Conservation (phyloP, 2,329 filamentous ascomycete species). For the Trichophyton verrucosum region DNA sequence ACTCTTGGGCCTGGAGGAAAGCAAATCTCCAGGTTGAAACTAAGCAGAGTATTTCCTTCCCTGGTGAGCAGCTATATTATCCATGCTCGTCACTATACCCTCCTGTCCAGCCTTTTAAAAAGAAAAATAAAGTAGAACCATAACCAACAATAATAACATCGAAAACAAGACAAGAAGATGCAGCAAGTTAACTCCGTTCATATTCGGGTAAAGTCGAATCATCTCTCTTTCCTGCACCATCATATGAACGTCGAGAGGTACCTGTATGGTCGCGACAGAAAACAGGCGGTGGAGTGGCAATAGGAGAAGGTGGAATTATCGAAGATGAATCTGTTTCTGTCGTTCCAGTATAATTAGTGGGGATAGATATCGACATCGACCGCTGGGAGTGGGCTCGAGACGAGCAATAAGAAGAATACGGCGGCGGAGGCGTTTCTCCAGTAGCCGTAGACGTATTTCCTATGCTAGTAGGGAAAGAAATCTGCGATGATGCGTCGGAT, state of each 20-base stretch:
- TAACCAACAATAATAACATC: neutral
- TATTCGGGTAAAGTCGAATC: neutral
- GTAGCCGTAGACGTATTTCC: conserved; percentile 35
- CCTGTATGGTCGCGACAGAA: conserved; percentile 13
- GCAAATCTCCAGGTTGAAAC: neutral
- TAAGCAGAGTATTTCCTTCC: neutral
- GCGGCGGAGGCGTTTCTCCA: conserved; percentile 31
- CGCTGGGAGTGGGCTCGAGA: conserved; percentile 21
- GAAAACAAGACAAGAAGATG: neutral
- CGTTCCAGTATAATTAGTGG: conserved; percentile 14
- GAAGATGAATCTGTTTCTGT: conserved; percentile 6
- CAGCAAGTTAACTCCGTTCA: neutral
- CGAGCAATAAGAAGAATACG: conserved; percentile 26
- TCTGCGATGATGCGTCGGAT: conserved; percentile 29
- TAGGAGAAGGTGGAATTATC: conserved; percentile 9
- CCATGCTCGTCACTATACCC: neutral
- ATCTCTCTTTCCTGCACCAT: neutral
- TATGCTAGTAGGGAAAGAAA: conserved; percentile 33
- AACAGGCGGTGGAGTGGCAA: conserved; percentile 21
- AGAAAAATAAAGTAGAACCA: neutral
- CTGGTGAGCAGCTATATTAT: neutral
- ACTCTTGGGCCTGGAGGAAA: neutral
- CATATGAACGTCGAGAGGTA: neutral
- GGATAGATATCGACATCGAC: conserved; percentile 22
- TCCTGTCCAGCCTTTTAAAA: neutral